These are phyloP conservation scores for Solanum corneliomulleri DNA, from an alignment of 257 asterid genomes.

Conservation along the genomic window DNA sequence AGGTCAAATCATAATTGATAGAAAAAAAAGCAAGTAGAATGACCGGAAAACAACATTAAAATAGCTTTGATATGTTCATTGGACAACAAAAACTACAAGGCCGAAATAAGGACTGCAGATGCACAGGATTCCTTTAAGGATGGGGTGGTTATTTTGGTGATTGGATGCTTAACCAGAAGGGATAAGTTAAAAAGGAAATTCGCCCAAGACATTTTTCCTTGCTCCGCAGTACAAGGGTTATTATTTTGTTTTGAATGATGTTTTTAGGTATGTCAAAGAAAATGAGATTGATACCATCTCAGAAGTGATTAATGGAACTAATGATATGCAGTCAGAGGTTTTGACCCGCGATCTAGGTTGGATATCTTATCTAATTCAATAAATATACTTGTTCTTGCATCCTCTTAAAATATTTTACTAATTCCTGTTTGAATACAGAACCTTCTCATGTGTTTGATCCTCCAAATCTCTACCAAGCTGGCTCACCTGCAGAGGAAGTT, in stretches of 20 bases:
- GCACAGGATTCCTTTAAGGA: constrained; percentile 37
- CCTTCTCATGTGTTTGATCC: constrained; percentile 39
- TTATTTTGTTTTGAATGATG: constrained; percentile 73
- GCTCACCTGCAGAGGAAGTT: constrained; percentile 18
- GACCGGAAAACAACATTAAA: too few relatives aligned
- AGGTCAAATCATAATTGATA: too few relatives aligned
- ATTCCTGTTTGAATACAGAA: constrained; percentile 31
- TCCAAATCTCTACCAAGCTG: not conserved
- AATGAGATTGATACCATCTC: constrained; percentile 27
- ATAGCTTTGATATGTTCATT: constrained; percentile 44
- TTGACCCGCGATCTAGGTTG: constrained; percentile 51
- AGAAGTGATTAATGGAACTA: constrained; percentile 21
- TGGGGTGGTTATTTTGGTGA: not conserved
- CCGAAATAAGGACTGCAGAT: constrained; percentile 85
- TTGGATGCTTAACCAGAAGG: constrained; percentile 80
- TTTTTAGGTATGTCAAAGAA: constrained; percentile 60
- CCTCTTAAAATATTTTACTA: not conserved
- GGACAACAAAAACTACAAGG: constrained; percentile 86
- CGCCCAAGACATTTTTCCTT: constrained; percentile 73
- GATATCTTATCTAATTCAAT: not conserved
- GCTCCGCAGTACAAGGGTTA: constrained; percentile 88
- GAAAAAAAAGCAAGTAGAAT: too few relatives aligned
- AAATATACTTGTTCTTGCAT: not conserved
- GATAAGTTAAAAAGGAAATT: constrained; percentile 63
- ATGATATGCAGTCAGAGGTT: constrained; percentile 19